A percentile compares a stretch with the other conserved stretches of the same genome.
These are phyloP conservation scores for Hippophae tibetana DNA, from an alignment of 306 rosid genomes.

Conservation along the genomic window DNA sequence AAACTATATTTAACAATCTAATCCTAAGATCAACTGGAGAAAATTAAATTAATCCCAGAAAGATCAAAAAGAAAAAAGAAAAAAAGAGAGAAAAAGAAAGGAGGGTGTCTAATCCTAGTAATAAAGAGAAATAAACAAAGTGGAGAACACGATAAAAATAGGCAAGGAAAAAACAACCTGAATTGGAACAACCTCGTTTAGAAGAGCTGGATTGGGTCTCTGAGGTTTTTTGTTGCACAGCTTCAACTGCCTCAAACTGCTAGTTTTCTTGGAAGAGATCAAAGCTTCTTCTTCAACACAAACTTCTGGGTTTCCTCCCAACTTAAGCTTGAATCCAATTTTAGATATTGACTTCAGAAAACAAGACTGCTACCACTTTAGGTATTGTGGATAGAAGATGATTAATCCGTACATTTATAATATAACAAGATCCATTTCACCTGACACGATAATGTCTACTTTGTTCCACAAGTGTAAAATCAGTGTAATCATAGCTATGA, in stretches of 20 bases:
- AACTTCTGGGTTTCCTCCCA: conserved; percentile 53
- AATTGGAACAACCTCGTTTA: conserved; percentile 28
- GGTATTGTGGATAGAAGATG: conserved; percentile 27
- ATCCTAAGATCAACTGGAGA: background rate
- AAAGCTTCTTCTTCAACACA: conserved; percentile 35
- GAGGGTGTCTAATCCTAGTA: conserved; percentile 9
- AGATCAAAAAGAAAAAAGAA: background rate
- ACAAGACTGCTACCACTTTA: conserved; percentile 49
- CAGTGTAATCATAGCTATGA: no score
- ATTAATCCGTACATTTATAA: no score
- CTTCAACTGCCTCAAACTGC: conserved; percentile 27
- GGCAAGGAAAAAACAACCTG: conserved; percentile 21
- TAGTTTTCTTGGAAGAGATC: conserved; percentile 1
- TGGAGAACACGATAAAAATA: conserved; percentile 10
- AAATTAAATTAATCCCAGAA: no score
- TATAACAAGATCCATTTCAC: no score
- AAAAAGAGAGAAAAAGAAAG: background rate
- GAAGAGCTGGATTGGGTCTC: conserved; percentile 28
- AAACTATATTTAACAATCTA: background rate
- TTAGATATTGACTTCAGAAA: conserved; percentile 19
- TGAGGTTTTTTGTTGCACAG: conserved; percentile 26
- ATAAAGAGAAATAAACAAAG: conserved; percentile 16
- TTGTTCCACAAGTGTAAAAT: no score
- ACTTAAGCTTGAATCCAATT: conserved; percentile 37
- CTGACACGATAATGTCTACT: no score